Conservation (phyloP, 2,329 filamentous ascomycete genomes). For the Stylonectria norvegica region DNA sequence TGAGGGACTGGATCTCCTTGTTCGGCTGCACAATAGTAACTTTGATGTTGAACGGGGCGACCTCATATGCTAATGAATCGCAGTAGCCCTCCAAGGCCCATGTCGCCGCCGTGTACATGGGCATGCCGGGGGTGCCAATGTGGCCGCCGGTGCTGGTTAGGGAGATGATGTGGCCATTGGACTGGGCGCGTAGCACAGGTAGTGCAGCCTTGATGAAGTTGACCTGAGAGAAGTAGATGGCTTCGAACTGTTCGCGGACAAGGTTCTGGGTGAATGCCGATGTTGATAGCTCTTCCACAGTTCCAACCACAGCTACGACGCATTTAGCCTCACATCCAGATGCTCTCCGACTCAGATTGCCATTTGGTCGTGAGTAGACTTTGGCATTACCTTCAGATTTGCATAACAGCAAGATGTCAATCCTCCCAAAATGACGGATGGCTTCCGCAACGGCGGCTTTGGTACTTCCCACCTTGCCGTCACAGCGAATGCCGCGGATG, state of each 20-base stretch:
- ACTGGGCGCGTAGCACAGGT: constrained; percentile 73
- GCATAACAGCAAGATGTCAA: constrained; percentile 89
- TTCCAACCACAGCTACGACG: constrained; percentile 71
- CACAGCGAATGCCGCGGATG: constrained; percentile 63
- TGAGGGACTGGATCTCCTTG: constrained; percentile 84
- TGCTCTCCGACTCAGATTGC: constrained; percentile 1
- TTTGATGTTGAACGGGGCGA: constrained; percentile 95
- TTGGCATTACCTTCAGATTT: constrained; percentile 68
- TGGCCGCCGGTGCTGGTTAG: constrained; percentile 89
- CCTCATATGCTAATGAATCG: constrained; percentile 91
- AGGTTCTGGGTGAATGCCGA: constrained; percentile 70
- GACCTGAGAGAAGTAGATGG: constrained; percentile 91
- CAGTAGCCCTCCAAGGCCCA: constrained; percentile 97
- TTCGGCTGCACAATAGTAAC: constrained; percentile 94
- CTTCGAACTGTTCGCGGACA: constrained; percentile 87
- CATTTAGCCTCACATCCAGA: constrained; percentile 11
- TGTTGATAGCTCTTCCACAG: constrained; percentile 83
- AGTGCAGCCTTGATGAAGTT: constrained; percentile 91
- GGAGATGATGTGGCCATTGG: constrained; percentile 85
- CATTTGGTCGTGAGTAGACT: background rate
- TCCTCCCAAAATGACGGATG: constrained; percentile 74
- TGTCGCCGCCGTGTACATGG: constrained; percentile 86
- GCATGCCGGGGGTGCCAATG: constrained; percentile 85
- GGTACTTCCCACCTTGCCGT: constrained; percentile 67
- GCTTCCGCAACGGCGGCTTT: constrained; percentile 85